Base-by-base conservation (phyloP, 73 alveolate genomes). In the Tetrahymena malaccensis region DNA sequence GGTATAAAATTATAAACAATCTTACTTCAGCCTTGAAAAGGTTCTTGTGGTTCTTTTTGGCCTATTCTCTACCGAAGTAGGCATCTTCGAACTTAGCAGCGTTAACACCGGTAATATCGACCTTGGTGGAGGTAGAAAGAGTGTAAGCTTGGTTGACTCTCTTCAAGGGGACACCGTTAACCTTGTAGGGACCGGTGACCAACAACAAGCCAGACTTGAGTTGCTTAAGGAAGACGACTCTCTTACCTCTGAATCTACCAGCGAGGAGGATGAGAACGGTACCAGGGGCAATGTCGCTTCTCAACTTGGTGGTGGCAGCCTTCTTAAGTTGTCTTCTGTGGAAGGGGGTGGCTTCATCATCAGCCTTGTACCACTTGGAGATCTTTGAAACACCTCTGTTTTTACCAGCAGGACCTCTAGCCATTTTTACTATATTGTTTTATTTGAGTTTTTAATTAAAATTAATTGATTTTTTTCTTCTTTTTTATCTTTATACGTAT, bases 111-210 rank as follows among this genome's bases (percentile, higher is more conserved):
- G 94, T 85, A 56, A 98, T 55, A 55, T 96, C 96, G 43, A 98
- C 97, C 93, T 98, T 97, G 85, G 99, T 97, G 94, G 98, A 94
- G 21, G 99, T 98, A 43, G 99, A 98, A 84, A 98, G 37, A 85
- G 98, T 98, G 97, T 97, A 97, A 93, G 98, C 98, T 57, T 97
- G 97, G 96, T 97, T 97, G 84, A 98, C 98, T 98, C 99, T 97
- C 97, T 96, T 98, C 94, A 98, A 97, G 27, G 99, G 99, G 96
- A 98, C 99, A 55, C 99, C 99, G 97, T 98, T 98, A 94, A 97
- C 96, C 96, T 97, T 98, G 99, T 97, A 97, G n/a, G 99, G 99
- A 38, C 99, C 99, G 43, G 99, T 98, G 85, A 98, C 99, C 93
- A 98, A 98, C 94, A 98, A 95, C 94, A 97, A 96, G 40, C 99